These are phyloP conservation scores for Pseudohyphozyma bogoriensis DNA, from an alignment of 768 basidiomycete genomes.

Conservation along the genomic window DNA sequence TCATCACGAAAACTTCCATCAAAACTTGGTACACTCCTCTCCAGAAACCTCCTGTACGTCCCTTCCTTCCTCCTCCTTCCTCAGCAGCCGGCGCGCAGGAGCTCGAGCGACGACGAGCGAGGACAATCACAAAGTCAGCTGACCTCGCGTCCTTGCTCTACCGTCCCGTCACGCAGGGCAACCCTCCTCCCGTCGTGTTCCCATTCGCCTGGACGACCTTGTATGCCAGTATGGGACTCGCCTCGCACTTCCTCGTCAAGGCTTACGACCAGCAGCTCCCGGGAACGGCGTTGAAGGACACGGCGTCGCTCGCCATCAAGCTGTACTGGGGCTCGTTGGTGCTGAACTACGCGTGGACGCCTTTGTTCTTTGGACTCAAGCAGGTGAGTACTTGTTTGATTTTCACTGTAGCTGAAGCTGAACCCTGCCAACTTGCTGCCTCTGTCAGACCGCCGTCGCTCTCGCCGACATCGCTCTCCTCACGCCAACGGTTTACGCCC, in stretches of 20 bases:
- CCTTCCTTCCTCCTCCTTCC: too few species aligned
- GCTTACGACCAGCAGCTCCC: constrained; percentile 16
- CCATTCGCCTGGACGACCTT: constrained; percentile 24
- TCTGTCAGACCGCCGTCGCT: constrained; percentile 12
- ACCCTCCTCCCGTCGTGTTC: constrained; percentile 23
- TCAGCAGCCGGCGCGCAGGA: background rate
- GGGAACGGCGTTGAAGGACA: constrained; percentile 1
- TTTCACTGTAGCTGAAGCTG: too few species aligned
- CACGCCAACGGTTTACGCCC: constrained; percentile 8
- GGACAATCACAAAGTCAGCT: too few species aligned
- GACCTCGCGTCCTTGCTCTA: too few species aligned
- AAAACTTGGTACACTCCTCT: constrained; percentile 1
- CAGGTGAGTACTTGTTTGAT: background rate
- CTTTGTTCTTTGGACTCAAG: constrained; percentile 25
- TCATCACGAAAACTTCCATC: constrained; percentile 21
- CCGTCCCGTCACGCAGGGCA: background rate
- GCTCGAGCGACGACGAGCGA: background rate
- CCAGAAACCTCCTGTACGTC: too few species aligned
- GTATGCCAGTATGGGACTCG: constrained; percentile 16
- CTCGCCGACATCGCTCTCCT: constrained; percentile 23
- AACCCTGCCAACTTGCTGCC: too few species aligned
- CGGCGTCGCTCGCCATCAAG: constrained; percentile 19
- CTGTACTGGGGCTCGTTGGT: constrained; percentile 29
- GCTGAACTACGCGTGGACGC: constrained; percentile 31
- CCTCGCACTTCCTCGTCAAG: constrained; percentile 24